Evolutionary conservation across 1,139 yeast genomes (phyloP), one percentile per base, ranked within the genome.

Genomic region (Lodderomyces beijingensis): DNA sequence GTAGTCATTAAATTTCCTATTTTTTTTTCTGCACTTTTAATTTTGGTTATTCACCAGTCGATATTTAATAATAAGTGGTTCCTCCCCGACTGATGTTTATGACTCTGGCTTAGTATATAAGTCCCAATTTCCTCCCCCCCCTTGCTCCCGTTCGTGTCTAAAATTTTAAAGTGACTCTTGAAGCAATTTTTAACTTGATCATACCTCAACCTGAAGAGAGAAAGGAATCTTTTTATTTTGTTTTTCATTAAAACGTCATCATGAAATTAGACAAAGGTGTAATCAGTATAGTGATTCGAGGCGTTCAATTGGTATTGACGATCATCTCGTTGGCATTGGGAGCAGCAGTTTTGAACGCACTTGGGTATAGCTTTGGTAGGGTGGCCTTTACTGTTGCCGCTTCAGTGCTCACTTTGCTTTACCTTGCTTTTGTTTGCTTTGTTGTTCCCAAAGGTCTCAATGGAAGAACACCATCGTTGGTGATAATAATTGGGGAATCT

Each of bases 251-350:
- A 5, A 11, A 5, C n/a, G n/a, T 17, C 4, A 28, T 17, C 15
- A 23, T 29, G 12, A 10, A 12, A 27, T 10, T 15, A 14, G 21
- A 4, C n/a, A 32, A 32, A 21, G 9, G 3, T 12, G 8, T 24
- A 30, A 34, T 25, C 19, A 31, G 36, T 22, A 25, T 25, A 18
- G 7, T 28, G n/a, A 25, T 40, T 22, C 41, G 47, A 30, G 39
- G 29, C 11, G 24, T 38, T 16, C 65, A 61, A 43, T 14, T 49
- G 4, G 15, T 57, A 4, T 53, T 57, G 28, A 35, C 55, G 13
- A 40, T 60, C 21, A 37, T 58, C 16, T 32, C 36, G 7, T 46
- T 61, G 20, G 64, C 56, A 3, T 39, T 59, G 7, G 36, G 52
- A 9, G 64, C 62, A 3, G 59, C 48, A 3, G 31, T 49, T n/a